A percentile compares a stretch with the other conserved stretches of the same genome.
Evolutionary conservation across 345 rosid genomes (phyloP).

Genomic region (Citrus glauca): DNA sequence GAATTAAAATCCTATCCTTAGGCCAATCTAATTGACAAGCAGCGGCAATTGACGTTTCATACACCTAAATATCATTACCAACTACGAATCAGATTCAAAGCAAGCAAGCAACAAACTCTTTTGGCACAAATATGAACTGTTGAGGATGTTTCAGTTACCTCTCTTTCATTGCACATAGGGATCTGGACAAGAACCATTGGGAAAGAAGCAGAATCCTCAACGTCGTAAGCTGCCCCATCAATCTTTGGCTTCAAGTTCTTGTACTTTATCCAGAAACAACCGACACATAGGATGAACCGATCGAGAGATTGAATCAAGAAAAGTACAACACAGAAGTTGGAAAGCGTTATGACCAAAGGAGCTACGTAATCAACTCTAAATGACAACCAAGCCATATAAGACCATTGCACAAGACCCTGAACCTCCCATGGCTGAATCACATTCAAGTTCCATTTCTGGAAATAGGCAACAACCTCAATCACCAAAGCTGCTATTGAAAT

Average conservation of each 20-base stretch:
- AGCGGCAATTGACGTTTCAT: conserved; percentile 72
- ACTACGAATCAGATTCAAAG: conserved; percentile 3
- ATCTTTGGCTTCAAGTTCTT: conserved; percentile 63
- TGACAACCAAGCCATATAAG: conserved; percentile 72
- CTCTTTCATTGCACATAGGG: conserved; percentile 96
- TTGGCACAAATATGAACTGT: neutral
- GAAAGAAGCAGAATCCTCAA: conserved; percentile 54
- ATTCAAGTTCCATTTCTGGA: conserved; percentile 67
- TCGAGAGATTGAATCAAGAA: conserved; percentile 89
- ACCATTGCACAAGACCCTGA: conserved; percentile 64
- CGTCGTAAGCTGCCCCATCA: conserved; percentile 41
- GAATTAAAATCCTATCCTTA: conserved; percentile 68
- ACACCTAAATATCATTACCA: conserved; percentile 45
- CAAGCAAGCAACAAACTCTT: neutral
- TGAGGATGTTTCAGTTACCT: conserved; percentile 35
- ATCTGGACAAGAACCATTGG: conserved; percentile 97
- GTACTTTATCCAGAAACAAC: conserved; percentile 84
- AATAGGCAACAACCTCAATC: conserved; percentile 67
- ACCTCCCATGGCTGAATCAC: conserved; percentile 69
- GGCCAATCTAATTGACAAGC: conserved; percentile 91
- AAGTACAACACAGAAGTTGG: conserved; percentile 63
- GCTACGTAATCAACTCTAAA: conserved; percentile 71
- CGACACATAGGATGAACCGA: conserved; percentile 66
- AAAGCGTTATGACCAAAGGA: conserved; percentile 56
- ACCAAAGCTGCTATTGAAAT: conserved; percentile 57